A percentile compares a stretch with the other conserved stretches of the same genome.
phyloP scores from a whole-genome alignment of 2,329 filamentous ascomycete species.

The Rutstroemia sp. region DNA sequence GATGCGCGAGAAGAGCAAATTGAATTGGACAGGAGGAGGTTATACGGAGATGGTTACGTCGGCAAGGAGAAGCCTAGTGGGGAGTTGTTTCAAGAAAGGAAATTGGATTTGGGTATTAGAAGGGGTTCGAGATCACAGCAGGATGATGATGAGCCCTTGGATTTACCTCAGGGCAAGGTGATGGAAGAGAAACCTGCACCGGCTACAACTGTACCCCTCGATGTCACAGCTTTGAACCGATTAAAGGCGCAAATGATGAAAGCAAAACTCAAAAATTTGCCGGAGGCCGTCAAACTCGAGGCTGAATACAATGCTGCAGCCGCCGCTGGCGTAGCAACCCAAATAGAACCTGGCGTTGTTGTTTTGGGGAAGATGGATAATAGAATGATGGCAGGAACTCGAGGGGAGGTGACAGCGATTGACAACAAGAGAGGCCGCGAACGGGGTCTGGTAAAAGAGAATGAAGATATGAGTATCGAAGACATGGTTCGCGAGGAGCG shows the following conservation, averaged over 20 bases:
- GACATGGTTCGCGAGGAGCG: conserved; percentile 97
- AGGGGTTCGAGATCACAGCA: conserved; percentile 30
- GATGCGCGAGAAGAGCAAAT: conserved; percentile 86
- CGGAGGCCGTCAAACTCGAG: conserved; percentile 71
- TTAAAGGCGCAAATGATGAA: conserved; percentile 95
- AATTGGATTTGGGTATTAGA: conserved; percentile 47
- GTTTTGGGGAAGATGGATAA: conserved; percentile 85
- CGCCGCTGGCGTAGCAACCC: conserved; percentile 46
- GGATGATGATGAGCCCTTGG: conserved; percentile 28
- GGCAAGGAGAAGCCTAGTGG: conserved; percentile 83
- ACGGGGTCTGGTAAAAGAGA: conserved; percentile 78
- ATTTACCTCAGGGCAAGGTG: conserved; percentile 45
- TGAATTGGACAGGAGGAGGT: conserved; percentile 76
- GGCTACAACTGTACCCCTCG: conserved; percentile 46
- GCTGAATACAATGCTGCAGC: conserved; percentile 74
- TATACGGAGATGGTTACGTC: conserved; percentile 79
- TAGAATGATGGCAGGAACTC: conserved; percentile 70
- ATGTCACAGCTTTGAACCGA: conserved; percentile 77
- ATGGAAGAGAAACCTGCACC: conserved; percentile 47
- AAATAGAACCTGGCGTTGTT: conserved; percentile 55
- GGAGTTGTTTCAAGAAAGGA: conserved; percentile 74
- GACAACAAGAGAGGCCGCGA: conserved; percentile 77
- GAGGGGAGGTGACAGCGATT: conserved; percentile 68
- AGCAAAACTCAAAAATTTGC: conserved; percentile 73
- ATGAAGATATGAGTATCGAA: conserved; percentile 91